phyloP scores from a whole-genome alignment of 1,139 yeast species.

The Kodamaea derodonti region DNA sequence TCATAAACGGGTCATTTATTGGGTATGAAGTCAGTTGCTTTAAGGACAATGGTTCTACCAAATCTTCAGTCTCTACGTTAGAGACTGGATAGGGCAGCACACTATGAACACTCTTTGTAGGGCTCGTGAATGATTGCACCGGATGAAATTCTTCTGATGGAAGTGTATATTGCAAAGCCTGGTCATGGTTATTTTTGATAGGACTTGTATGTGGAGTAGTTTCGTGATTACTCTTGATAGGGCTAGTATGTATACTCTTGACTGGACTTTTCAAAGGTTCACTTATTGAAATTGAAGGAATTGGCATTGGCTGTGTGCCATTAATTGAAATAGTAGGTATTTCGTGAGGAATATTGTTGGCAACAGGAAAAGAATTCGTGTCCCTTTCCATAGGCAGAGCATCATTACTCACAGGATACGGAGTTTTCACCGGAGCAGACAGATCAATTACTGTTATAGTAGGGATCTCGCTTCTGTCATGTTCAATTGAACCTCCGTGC shows the following conservation, averaged over 20 bases:
- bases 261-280: background rate
- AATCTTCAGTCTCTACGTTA: background rate
- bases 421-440: background rate
- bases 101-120: background rate
- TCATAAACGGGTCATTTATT: background rate
- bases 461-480: background rate
- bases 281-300: background rate
- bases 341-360: background rate
- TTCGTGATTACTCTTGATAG: no score
- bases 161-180: no score
- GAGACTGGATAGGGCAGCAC: background rate
- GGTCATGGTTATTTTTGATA: background rate
- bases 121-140: background rate
- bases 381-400: no score
- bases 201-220: background rate
- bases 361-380: no score
- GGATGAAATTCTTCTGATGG: no score
- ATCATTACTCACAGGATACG: background rate
- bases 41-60: background rate
- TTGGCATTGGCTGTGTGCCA: background rate
- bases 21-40: background rate
- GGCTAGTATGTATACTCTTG: background rate
- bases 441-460: background rate
- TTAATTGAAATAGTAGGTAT: background rate
- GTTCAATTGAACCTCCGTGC: constrained; percentile 16